These are phyloP conservation scores for Skeletonema menzelii DNA, from an alignment of 108 stramenopile genomes.

Conservation along the genomic window DNA sequence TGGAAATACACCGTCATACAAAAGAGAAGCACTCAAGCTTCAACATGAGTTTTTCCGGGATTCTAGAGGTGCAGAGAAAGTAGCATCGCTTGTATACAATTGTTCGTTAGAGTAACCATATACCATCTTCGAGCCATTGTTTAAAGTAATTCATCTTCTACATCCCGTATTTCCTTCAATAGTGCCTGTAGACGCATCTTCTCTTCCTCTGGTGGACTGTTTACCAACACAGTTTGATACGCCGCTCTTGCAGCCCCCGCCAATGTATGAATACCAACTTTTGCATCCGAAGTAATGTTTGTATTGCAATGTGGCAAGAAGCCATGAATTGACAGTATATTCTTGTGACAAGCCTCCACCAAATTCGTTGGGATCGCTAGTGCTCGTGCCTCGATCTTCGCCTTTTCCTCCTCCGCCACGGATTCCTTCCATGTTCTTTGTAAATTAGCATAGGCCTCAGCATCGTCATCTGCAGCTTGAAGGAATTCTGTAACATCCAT, in stretches of 20 bases:
- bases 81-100: neutral
- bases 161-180: conserved; percentile 56
- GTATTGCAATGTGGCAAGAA: conserved; percentile 80
- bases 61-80: neutral
- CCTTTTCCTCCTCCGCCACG: conserved; percentile 57
- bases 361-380: conserved; percentile 59
- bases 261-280: conserved; percentile 79
- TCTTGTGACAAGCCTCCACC: conserved; percentile 60
- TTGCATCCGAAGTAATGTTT: conserved; percentile 79
- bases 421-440: conserved; percentile 76
- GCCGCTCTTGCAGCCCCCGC: conserved; percentile 81
- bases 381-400: conserved; percentile 60
- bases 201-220: conserved; percentile 65
- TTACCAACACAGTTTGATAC: conserved; percentile 79
- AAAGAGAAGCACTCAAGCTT: neutral
- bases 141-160: conserved; percentile 59
- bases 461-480: conserved; percentile 71
- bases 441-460: conserved; percentile 65
- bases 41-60: neutral
- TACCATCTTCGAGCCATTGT: neutral
- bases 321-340: conserved; percentile 54
- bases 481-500: conserved; percentile 50
- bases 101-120: neutral
- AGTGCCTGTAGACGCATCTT: conserved; percentile 51
- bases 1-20: neutral